Evolutionary conservation across 2,329 filamentous ascomycete genomes (phyloP).

Genomic region (Fusarium subtropicale): DNA sequence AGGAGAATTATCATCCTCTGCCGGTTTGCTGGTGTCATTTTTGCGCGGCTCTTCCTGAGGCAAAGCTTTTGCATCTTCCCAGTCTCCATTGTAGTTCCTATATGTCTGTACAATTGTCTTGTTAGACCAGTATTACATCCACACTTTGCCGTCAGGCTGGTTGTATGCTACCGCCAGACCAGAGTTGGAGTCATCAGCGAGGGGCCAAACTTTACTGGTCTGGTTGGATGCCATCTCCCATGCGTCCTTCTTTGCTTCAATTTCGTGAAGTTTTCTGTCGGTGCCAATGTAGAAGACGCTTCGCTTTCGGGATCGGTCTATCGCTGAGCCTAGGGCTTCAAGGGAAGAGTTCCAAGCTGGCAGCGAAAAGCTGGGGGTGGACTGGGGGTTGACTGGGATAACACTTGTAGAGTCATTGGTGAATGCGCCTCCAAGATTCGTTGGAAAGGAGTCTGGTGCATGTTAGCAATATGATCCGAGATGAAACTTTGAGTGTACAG

Average conservation of each 20-base stretch:
- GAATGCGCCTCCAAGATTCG: not conserved
- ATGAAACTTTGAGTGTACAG: rapidly evolving
- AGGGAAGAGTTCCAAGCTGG: constrained; percentile 5
- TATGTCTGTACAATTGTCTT: constrained; percentile 9
- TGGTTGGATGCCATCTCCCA: constrained; percentile 12
- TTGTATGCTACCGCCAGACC: constrained; percentile 6
- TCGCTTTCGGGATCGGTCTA: not conserved
- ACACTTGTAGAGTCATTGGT: constrained; percentile 1
- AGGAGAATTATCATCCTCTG: not conserved
- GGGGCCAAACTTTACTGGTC: not conserved
- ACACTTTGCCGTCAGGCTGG: not conserved
- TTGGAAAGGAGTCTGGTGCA: not conserved
- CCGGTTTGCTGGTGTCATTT: not conserved
- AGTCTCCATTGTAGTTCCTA: not conserved
- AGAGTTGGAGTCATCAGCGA: not conserved
- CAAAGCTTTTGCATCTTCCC: not conserved
- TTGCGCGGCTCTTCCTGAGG: not conserved
- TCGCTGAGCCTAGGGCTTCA: not conserved
- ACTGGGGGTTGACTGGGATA: not conserved
- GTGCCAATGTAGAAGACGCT: constrained; percentile 5
- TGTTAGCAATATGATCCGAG: not conserved
- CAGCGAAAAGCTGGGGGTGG: not conserved
- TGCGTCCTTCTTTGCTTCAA: not conserved
- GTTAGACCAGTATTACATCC: constrained; percentile 20
- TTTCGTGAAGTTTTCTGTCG: constrained; percentile 1